Evolutionary conservation across 2,329 filamentous ascomycete genomes (phyloP).

Genomic region (Xylaria sp.): DNA sequence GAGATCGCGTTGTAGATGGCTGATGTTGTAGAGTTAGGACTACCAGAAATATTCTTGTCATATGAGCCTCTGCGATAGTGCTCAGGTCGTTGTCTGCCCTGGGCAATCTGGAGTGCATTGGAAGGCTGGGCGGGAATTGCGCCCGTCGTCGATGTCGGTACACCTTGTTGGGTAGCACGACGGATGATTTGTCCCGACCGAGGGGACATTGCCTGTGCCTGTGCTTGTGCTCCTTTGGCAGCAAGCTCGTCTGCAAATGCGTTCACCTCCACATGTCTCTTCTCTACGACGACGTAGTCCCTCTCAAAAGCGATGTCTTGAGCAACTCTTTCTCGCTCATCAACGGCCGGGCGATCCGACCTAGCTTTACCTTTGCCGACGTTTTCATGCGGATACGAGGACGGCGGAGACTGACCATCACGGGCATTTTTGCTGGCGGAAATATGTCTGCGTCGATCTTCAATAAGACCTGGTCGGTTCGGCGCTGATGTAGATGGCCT

Average conservation of each 20-base stretch:
- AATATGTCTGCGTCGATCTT: slow-evolving; percentile 43
- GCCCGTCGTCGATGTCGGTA: slow-evolving; percentile 68
- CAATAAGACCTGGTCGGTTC: slow-evolving; percentile 41
- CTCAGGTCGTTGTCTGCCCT: slow-evolving; percentile 65
- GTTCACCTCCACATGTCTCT: slow-evolving; percentile 93
- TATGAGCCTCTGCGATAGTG: slow-evolving; percentile 81
- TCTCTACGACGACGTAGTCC: slow-evolving; percentile 95
- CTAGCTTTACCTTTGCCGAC: slow-evolving; percentile 35
- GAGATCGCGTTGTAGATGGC: slow-evolving; percentile 95
- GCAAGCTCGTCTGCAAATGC: slow-evolving; percentile 95
- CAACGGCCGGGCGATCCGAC: slow-evolving; percentile 38
- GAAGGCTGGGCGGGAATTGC: slow-evolving; percentile 69
- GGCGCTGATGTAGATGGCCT: slow-evolving; percentile 55
- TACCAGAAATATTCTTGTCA: slow-evolving; percentile 72
- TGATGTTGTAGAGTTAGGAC: slow-evolving; percentile 75
- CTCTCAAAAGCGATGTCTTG: slow-evolving; percentile 89
- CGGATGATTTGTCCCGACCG: slow-evolving; percentile 69
- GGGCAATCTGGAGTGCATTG: slow-evolving; percentile 73
- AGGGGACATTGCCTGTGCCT: slow-evolving; percentile 50
- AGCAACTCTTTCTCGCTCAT: slow-evolving; percentile 70
- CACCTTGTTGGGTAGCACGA: slow-evolving; percentile 76
- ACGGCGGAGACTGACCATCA: slow-evolving; percentile 40
- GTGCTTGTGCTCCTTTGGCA: slow-evolving; percentile 64
- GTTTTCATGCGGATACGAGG: slow-evolving; percentile 42
- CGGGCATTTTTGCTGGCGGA: slow-evolving; percentile 39